These are phyloP conservation scores for Skeletonema potamos DNA, from an alignment of 108 stramenopile genomes.

Conservation along the genomic window DNA sequence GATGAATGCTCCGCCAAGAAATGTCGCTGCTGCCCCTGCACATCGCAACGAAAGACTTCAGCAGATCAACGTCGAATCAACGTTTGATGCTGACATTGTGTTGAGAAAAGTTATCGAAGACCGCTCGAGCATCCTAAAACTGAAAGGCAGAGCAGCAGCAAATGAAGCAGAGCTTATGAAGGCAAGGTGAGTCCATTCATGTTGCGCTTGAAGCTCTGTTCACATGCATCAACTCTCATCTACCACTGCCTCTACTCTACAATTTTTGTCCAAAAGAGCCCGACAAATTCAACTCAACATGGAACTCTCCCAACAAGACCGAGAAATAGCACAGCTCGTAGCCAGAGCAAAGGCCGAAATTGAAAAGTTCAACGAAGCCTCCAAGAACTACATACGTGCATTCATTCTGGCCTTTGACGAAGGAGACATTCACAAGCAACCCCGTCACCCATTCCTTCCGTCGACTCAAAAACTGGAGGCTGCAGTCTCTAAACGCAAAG, in stretches of 20 bases:
- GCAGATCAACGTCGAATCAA: slow-evolving; percentile 23
- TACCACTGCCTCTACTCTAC: not conserved
- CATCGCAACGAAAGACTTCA: not conserved
- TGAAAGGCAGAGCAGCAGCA: slow-evolving; percentile 18
- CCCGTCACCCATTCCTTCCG: slow-evolving; percentile 29
- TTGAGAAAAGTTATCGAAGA: slow-evolving; percentile 40
- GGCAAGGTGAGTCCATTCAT: slow-evolving; percentile 7
- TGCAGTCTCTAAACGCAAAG: slow-evolving; percentile 23
- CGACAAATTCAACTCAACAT: slow-evolving; percentile 18
- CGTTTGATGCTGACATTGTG: slow-evolving; percentile 33
- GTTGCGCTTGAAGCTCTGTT: not conserved
- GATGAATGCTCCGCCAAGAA: not conserved
- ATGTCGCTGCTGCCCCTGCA: no score
- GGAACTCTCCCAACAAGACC: slow-evolving; percentile 1
- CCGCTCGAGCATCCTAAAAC: slow-evolving; percentile 27
- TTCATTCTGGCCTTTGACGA: slow-evolving; percentile 29
- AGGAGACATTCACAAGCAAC: slow-evolving; percentile 31
- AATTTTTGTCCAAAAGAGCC: not conserved
- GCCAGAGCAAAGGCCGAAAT: slow-evolving; percentile 31
- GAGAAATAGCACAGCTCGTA: slow-evolving; percentile 17
- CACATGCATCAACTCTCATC: not conserved
- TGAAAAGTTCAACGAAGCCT: slow-evolving; percentile 24
- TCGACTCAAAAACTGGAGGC: slow-evolving; percentile 29
- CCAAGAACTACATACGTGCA: slow-evolving; percentile 31
- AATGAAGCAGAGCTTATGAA: slow-evolving; percentile 32